phyloP scores from a whole-genome alignment of 345 rosid genomes.

The Geranium brycei region DNA sequence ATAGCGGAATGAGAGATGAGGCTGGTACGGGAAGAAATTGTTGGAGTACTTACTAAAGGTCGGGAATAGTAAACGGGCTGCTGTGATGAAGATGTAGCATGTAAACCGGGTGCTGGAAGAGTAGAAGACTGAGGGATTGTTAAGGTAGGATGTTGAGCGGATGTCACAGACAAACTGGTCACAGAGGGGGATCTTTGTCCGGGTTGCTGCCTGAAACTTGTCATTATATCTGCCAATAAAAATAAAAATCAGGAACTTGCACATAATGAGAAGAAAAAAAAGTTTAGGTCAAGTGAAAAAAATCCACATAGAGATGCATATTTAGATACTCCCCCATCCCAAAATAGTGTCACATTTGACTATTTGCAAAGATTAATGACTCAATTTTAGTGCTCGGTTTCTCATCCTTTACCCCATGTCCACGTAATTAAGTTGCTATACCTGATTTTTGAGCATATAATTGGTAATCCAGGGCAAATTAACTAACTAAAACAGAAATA shows the following conservation, averaged over 20 bases:
- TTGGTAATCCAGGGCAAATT: too few relatives aligned
- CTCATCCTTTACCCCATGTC: too few relatives aligned
- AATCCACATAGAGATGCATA: background rate
- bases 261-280: background rate
- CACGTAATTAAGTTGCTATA: too few relatives aligned
- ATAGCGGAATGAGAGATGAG: conserved; percentile 16
- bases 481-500: too few relatives aligned
- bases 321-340: too few relatives aligned
- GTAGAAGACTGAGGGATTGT: background rate
- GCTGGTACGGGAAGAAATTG: conserved; percentile 25
- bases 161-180: background rate
- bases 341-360: too few relatives aligned
- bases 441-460: too few relatives aligned
- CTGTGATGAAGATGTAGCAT: conserved; percentile 10
- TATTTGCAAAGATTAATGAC: too few relatives aligned
- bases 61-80: conserved; percentile 11
- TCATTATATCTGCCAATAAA: conserved; percentile 20
- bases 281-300: too few relatives aligned
- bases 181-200: background rate
- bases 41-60: conserved; percentile 8
- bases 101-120: conserved; percentile 11
- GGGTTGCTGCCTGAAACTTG: conserved; percentile 24
- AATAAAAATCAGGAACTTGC: background rate
- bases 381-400: too few relatives aligned
- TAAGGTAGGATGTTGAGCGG: conserved; percentile 7